Evolutionary conservation across 2,329 filamentous ascomycete species (phyloP), one percentile per base, ranked within the genome.

Genomic region (Dactylellina cionopaga): DNA sequence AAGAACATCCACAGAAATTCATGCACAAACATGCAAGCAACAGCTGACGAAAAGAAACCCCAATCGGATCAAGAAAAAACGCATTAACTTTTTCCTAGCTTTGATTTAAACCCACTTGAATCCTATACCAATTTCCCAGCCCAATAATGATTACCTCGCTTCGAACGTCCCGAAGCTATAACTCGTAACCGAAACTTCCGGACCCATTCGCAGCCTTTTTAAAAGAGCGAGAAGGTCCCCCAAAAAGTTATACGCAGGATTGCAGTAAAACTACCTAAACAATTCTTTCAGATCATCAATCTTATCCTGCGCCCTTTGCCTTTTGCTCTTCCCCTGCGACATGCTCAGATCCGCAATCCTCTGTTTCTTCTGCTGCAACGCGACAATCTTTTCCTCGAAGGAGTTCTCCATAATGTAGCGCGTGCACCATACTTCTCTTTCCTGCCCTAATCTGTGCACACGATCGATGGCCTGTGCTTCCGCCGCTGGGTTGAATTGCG

Each of bases 401-500:
- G 92, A 96, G 24, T 66, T 52, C 22, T 66, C 55, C 66, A 74
- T 74, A 77, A 98, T 90, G 80, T 92, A 98, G 35, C 93, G 88
- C 35, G 91, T 88, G 1, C 92, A 96, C n/a, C 86, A 86, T 0
- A 99, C 95, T 10, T 89, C 87, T n/a, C 95, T 85, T 77, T 87
- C 95, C 83, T 99, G 95, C 0, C 95, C 93, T 1, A 97, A 83
- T 15, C 93, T 89, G 80, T 96, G 93, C 4, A 99, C 92, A 27
- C 95, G 79, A 43, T 98, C 95, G 5, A 98, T 86, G 1, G 95
- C 95, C 81, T 99, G 95, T 3, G 92, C 91, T 80, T 99, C 94
- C 0, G 93, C 92, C 0, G 92, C 93, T 0, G 95, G 95, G 78
- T 99, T 99, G 83, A 94, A 99, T 79, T 97, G 93, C 3, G 95